Evolutionary conservation across 192 early-diverging fungal genomes (phyloP), one percentile per base, ranked within the genome.

Genomic region (Linnemannia hyalina): DNA sequence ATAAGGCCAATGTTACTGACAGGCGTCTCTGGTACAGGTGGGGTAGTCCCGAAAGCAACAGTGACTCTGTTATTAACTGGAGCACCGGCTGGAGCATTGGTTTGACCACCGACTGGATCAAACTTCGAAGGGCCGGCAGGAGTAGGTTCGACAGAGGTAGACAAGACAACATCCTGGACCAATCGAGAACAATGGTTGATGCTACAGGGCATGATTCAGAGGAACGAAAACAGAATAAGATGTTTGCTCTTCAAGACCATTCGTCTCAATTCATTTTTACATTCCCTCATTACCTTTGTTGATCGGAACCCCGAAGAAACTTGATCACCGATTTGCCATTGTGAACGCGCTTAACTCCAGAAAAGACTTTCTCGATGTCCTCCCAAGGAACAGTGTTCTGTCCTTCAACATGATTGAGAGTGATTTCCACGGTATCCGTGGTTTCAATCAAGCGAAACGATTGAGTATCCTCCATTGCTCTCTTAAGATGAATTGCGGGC

Each of bases 381-480:
- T 72, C 77, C 77, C 77, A 79, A 70, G 54, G 57, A 41, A 79
- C 38, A 18, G 71, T 36, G 41, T 72, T 15, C 22, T 16, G 52
- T 9, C 52, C 15, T 4, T 36, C 8, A 60, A 72, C 77, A 38
- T 57, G n/a, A 10, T 57, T 0, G 32, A 72, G 36, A n/a, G 68
- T 29, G 54, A 79, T 72, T 55, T 20, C 72, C 47, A 52, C 35
- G 49, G 57, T 72, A 8, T 79, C 70, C 42, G 69, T 57, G 2
- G 77, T 72, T 16, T 52, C 69, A 38, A 29, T 57, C 29, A 79
- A 20, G 52, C 77, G 77, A 72, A 79, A 79, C 22, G 75, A 76
- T 68, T 76, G 75, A 42, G 75, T 68, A 36, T 76, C 60, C 29
- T 76, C 75, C 75, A 76, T 76, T 4, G n/a, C 38, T 38, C 38